Evolutionary conservation across 2,329 filamentous ascomycete species (phyloP).

Genomic region (Alternaria viburni): DNA sequence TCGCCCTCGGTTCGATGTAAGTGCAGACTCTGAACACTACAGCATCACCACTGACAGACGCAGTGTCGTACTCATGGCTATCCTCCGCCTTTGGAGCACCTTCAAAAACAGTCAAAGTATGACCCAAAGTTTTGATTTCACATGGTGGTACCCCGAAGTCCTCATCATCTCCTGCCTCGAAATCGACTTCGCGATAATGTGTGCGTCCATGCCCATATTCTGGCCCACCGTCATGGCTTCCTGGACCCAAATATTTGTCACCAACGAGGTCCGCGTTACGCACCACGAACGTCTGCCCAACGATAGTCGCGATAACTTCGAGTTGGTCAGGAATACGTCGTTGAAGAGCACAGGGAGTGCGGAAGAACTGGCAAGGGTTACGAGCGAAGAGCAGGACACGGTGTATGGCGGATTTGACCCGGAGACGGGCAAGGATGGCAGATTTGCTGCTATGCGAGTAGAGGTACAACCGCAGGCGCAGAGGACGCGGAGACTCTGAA

Average conservation of each 20-base stretch:
- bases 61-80: constrained; percentile 38
- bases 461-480: constrained; percentile 11
- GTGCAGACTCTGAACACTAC: not conserved
- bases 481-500: not conserved
- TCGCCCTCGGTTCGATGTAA: constrained; percentile 34
- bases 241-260: constrained; percentile 42
- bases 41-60: constrained; percentile 1
- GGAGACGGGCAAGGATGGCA: constrained; percentile 4
- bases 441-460: constrained; percentile 6
- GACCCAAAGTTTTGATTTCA: constrained; percentile 34
- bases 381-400: constrained; percentile 8
- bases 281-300: constrained; percentile 26
- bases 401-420: constrained; percentile 20
- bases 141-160: constrained; percentile 38
- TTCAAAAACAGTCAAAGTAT: constrained; percentile 22
- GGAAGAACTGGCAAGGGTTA: constrained; percentile 24
- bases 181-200: constrained; percentile 45
- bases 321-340: constrained; percentile 24
- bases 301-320: constrained; percentile 18
- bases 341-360: constrained; percentile 31
- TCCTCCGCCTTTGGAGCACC: constrained; percentile 37
- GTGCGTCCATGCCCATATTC: constrained; percentile 47
- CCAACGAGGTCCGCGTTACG: constrained; percentile 41
- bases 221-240: constrained; percentile 41
- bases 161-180: constrained; percentile 43